Percentiles rank a stretch among this genome's conserved stretches.
Evolutionary conservation across 345 rosid genomes (phyloP).

Genomic region (Hibiscus syriacus): DNA sequence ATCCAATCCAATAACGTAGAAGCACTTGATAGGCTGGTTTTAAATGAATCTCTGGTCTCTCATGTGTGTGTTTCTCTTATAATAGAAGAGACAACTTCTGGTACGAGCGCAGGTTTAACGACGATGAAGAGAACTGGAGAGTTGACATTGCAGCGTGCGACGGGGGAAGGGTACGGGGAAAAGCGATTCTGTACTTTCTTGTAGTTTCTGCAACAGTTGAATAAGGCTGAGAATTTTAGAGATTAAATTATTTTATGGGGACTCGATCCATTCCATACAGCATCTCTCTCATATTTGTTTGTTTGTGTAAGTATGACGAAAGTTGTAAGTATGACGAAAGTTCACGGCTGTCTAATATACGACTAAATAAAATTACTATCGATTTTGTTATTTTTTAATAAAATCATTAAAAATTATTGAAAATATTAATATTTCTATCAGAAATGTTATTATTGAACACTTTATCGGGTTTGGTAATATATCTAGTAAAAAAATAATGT

Average conservation of each 20-base stretch:
- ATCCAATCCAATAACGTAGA: not conserved
- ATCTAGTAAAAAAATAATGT: too few species aligned
- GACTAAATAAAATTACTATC: too few species aligned
- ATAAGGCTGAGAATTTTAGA: not conserved
- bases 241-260: slow-evolving; percentile 1
- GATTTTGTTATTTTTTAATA: too few species aligned
- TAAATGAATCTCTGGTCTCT: not conserved
- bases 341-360: too few species aligned
- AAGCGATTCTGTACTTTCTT: not conserved
- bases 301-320: too few species aligned
- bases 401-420: too few species aligned
- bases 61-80: not conserved
- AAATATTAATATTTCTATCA: too few species aligned
- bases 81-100: not conserved
- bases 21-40: not conserved
- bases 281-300: not conserved
- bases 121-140: not conserved
- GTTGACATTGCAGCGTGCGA: not conserved
- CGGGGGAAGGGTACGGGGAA: slow-evolving; percentile 13
- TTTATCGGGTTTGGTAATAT: too few species aligned
- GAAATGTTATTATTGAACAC: too few species aligned
- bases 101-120: too few species aligned
- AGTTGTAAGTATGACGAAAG: too few species aligned
- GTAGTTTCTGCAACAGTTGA: not conserved
- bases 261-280: slow-evolving; percentile 13